A percentile compares a stretch with the other conserved stretches of the same genome.
These are phyloP conservation scores for Myxozyma vanderwaltii DNA, from an alignment of 805 yeast species.

Conservation along the genomic window DNA sequence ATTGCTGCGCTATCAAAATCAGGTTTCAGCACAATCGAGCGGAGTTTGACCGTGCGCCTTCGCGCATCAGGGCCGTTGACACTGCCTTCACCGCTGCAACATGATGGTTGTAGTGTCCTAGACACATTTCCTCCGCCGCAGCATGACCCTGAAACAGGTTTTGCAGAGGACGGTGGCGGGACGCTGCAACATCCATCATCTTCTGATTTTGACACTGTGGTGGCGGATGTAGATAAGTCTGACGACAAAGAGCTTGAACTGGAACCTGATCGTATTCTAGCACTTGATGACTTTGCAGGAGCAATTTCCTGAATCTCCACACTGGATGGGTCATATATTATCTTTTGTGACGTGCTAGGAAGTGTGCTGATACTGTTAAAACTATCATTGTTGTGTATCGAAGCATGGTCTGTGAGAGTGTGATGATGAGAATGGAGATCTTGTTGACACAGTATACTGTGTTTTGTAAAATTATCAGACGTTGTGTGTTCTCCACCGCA, in stretches of 20 bases:
- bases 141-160: not conserved
- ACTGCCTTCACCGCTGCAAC: not conserved
- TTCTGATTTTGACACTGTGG: not conserved
- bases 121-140: not conserved
- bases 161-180: not conserved
- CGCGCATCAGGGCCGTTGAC: not conserved
- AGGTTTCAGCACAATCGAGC: conserved; percentile 24
- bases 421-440: not conserved
- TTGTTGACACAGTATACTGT: not conserved
- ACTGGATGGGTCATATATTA: conserved; percentile 16
- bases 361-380: not conserved
- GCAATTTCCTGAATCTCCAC: conserved; percentile 10
- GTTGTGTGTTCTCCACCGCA: not conserved
- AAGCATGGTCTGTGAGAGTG: not conserved
- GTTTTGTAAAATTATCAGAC: not conserved
- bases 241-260: not conserved
- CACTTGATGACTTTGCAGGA: not conserved
- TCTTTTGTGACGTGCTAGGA: not conserved
- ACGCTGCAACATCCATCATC: not conserved
- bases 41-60: conserved; percentile 18
- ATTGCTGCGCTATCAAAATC: conserved; percentile 20
- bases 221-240: not conserved
- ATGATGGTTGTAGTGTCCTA: not conserved
- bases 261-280: not conserved
- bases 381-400: not conserved